These are phyloP conservation scores for Xylaria sp. DNA, from an alignment of 2,329 filamentous ascomycete species.

Conservation along the genomic window DNA sequence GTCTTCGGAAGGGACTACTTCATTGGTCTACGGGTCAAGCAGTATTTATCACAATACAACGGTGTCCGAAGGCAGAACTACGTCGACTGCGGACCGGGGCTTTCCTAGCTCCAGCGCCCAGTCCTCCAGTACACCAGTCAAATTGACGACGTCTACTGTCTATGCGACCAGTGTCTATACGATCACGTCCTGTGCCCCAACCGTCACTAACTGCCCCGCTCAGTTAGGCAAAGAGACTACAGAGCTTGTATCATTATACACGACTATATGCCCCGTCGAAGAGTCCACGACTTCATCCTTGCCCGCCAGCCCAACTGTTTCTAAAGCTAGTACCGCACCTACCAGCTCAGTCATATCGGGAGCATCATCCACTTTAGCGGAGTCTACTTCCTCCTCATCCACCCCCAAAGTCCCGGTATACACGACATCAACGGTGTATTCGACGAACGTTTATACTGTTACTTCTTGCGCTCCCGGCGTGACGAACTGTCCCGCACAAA, in stretches of 20 bases:
- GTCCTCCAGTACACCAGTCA: constrained; percentile 22
- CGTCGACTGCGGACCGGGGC: constrained; percentile 18
- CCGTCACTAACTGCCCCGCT: constrained; percentile 45
- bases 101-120: constrained; percentile 31
- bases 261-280: constrained; percentile 47
- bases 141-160: constrained; percentile 45
- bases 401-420: constrained; percentile 36
- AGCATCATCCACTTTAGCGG: constrained; percentile 24
- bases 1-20: constrained; percentile 37
- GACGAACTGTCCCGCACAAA: constrained; percentile 44
- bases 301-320: not conserved
- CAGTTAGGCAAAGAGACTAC: constrained; percentile 46
- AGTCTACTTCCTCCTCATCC: constrained; percentile 14
- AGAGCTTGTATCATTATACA: constrained; percentile 48
- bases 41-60: constrained; percentile 39
- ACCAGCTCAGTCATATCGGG: constrained; percentile 14
- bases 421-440: constrained; percentile 48
- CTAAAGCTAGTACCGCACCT: constrained; percentile 6
- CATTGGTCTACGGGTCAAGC: constrained; percentile 35
- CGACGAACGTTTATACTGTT: constrained; percentile 47
- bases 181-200: constrained; percentile 45
- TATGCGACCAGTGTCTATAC: constrained; percentile 49
- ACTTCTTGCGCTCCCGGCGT: constrained; percentile 47
- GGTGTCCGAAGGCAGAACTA: constrained; percentile 7
- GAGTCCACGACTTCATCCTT: constrained; percentile 25